These are phyloP conservation scores for Sorghum bicolor DNA, from an alignment of 176 grass and related monocot species.

Conservation along the genomic window DNA sequence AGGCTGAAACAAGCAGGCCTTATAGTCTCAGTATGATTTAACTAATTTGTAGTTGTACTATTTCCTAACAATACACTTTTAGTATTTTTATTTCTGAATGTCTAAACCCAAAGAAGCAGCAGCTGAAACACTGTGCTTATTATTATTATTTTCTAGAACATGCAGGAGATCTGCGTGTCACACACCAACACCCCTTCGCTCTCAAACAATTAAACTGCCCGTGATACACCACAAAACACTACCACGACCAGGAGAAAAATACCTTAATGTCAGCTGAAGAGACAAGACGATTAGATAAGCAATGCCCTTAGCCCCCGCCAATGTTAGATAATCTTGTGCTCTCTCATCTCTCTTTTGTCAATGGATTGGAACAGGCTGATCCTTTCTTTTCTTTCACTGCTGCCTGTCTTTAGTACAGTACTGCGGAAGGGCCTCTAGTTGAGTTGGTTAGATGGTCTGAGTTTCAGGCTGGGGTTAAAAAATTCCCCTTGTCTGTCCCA, in stretches of 20 bases:
- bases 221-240: not conserved
- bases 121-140: not conserved
- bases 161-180: not conserved
- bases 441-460: no score
- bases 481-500: no score
- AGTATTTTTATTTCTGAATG: not conserved
- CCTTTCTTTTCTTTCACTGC: not conserved
- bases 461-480: no score
- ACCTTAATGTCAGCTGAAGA: not conserved
- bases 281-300: not conserved
- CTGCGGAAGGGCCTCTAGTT: no score
- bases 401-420: not conserved
- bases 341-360: not conserved
- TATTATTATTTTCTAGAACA: not conserved
- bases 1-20: not conserved
- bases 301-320: not conserved
- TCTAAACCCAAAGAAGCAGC: not conserved
- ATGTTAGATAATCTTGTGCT: not conserved
- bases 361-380: not conserved
- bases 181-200: not conserved
- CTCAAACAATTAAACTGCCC: not conserved
- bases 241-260: not conserved
- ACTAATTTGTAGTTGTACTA: not conserved
- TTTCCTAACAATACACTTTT: not conserved
- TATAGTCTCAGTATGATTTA: not conserved